phyloP scores from a whole-genome alignment of 257 asterid species.

The Fraxinus americana region DNA sequence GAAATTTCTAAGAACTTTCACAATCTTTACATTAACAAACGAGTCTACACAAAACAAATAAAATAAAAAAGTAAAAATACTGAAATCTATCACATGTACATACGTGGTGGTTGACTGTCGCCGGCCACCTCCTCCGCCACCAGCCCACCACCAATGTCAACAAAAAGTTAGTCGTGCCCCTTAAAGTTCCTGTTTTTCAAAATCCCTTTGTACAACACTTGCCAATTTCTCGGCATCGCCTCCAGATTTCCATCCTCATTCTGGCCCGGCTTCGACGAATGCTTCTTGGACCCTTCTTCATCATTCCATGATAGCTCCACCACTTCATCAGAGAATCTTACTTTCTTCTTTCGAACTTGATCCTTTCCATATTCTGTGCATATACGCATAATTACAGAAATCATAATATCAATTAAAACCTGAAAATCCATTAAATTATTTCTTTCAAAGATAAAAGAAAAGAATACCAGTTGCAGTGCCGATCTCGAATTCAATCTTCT shows the following conservation, averaged over 20 bases:
- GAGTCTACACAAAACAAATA: not conserved
- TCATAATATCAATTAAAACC: no score
- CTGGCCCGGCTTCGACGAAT: not conserved
- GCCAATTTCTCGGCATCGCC: slow-evolving; percentile 72
- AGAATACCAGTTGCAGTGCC: slow-evolving; percentile 35
- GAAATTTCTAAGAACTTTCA: not conserved
- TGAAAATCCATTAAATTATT: not conserved
- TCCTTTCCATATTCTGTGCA: slow-evolving; percentile 32
- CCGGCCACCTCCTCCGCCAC: not conserved
- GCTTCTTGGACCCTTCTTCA: slow-evolving; percentile 6
- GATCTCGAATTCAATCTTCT: slow-evolving; percentile 66
- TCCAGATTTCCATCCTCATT: slow-evolving; percentile 42
- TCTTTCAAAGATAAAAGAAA: no score
- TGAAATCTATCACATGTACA: not conserved
- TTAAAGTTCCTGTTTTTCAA: slow-evolving; percentile 44
- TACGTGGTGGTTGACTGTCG: not conserved
- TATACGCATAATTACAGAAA: not conserved
- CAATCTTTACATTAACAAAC: not conserved
- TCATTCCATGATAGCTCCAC: slow-evolving; percentile 15
- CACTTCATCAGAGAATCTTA: slow-evolving; percentile 44
- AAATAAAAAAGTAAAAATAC: no score
- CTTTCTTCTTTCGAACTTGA: slow-evolving; percentile 54
- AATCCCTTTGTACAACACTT: slow-evolving; percentile 72
- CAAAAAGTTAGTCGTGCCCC: slow-evolving; percentile 21
- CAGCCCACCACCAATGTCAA: not conserved